Evolutionary conservation across 2,329 filamentous ascomycete species (phyloP), one percentile per base, ranked within the genome.

Genomic region (Elsinoe perseae): DNA sequence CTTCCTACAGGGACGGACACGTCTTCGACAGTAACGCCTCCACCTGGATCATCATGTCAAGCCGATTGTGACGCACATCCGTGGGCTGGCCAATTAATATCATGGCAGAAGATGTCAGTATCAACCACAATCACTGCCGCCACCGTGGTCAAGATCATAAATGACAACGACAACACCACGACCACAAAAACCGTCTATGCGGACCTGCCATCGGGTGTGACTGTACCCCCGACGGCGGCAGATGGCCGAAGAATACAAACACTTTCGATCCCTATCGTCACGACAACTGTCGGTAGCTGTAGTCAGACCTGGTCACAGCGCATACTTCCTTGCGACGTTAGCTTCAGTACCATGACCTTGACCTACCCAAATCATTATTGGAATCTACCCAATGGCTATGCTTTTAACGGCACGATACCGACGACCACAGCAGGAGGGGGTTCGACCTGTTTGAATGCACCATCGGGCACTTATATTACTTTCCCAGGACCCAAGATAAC

Each of bases 171-270:
- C 14, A 52, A 52, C 30, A 52, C 30, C 16, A 52, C 48, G 16
- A 52, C 27, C 30, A 52, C 48, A 38, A 52, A 38, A 20, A 52
- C 48, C 14, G 18, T 52, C n/a, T 52, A 38, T 38, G 48, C 48
- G 14, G 48, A 52, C 30, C 18, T 52, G 20, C 48, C 48, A 2
- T 36, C 48, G 4, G 48, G 48, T 16, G 48, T 52, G 48, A 36
- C 48, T 4, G 25, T 52, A 9, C 48, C 48, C 4, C 48, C 48
- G 10, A 52, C 48, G 5, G 48, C 25, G n/a, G 12, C 48, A 4
- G 30, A 52, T 38, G 48, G 48, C 21, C 25, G 48, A 20, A 52
- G 48, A 38, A 36, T 52, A 23, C 48, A 52, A 23, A 16, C n/a
- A 10, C 9, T 52, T 12, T 25, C 48, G 10, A 21, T 36, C 10